phyloP scores from a whole-genome alignment of 2,329 filamentous ascomycete species.

The Ophiocordyceps sinensis region DNA sequence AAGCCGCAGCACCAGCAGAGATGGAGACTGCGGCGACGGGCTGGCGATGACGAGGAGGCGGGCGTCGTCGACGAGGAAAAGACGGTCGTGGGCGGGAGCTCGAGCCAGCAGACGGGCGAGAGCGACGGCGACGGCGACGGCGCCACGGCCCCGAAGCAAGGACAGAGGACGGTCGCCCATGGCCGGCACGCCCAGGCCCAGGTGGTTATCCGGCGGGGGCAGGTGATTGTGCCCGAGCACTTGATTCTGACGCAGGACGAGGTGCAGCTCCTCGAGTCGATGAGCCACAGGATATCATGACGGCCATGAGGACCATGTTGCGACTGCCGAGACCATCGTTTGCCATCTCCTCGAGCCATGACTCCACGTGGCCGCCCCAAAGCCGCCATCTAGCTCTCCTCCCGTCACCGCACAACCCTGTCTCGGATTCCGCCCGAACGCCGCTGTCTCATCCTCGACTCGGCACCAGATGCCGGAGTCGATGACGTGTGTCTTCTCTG shows the following conservation, averaged over 20 bases:
- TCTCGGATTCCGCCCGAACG: background rate
- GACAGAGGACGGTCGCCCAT: background rate
- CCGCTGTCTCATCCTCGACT: too few relatives aligned
- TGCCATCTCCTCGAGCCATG: background rate
- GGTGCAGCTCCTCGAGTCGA: constrained; percentile 18
- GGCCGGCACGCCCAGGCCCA: constrained; percentile 5
- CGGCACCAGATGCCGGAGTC: too few relatives aligned
- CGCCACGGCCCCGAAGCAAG: background rate
- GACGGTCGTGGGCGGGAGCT: background rate
- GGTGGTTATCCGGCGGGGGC: constrained; percentile 20
- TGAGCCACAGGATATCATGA: constrained; percentile 17
- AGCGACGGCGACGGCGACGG: constrained; percentile 4
- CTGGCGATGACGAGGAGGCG: background rate
- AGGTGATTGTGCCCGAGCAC: constrained; percentile 18
- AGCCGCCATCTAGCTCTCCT: background rate
- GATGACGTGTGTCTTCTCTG: too few relatives aligned
- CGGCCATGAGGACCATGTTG: background rate
- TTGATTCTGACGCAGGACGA: constrained; percentile 24
- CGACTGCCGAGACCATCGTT: too few relatives aligned
- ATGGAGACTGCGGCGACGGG: background rate
- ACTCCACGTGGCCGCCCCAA: background rate
- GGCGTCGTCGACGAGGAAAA: background rate
- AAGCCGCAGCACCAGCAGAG: background rate
- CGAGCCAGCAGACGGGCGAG: constrained; percentile 4
- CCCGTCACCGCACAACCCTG: background rate